These are phyloP conservation scores for Agapanthus africanus DNA, from an alignment of 106 monocot species.

Conservation along the genomic window DNA sequence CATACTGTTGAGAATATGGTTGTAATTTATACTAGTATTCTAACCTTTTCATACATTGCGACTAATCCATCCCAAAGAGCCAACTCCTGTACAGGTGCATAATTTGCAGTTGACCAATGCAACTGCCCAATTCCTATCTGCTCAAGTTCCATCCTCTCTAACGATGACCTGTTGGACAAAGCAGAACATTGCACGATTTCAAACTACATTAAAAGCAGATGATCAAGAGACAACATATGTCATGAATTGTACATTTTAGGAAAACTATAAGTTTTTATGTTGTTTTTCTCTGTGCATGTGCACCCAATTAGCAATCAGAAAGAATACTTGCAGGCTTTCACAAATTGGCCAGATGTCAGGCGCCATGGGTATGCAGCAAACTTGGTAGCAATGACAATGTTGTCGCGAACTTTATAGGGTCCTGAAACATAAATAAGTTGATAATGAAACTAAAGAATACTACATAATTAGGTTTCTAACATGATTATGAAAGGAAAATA, in stretches of 20 bases:
- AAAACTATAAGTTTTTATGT: conserved; percentile 1
- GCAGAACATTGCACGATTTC: no score
- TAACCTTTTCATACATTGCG: conserved; percentile 95
- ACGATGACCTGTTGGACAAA: conserved; percentile 60
- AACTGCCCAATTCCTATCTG: conserved; percentile 92
- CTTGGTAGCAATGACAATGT: conserved; percentile 89
- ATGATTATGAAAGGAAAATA: neutral
- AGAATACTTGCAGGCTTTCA: conserved; percentile 89
- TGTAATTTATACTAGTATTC: neutral
- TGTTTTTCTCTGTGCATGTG: conserved; percentile 1
- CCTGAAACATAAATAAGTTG: conserved; percentile 33
- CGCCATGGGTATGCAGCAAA: conserved; percentile 99
- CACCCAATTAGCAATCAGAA: conserved; percentile 34
- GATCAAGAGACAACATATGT: neutral
- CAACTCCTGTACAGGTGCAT: conserved; percentile 85
- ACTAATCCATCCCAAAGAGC: conserved; percentile 98
- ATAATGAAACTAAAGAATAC: neutral
- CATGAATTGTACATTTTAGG: conserved; percentile 8
- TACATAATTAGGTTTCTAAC: neutral
- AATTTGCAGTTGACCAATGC: conserved; percentile 99
- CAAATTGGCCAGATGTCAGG: conserved; percentile 83
- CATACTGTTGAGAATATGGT: neutral
- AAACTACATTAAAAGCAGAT: neutral
- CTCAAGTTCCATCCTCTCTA: conserved; percentile 69
- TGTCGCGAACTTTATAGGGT: conserved; percentile 30